A percentile compares a stretch with the other conserved stretches of the same genome.
These are phyloP conservation scores for Cercospora sp. DNA, from an alignment of 2,329 filamentous ascomycete species.

Conservation along the genomic window DNA sequence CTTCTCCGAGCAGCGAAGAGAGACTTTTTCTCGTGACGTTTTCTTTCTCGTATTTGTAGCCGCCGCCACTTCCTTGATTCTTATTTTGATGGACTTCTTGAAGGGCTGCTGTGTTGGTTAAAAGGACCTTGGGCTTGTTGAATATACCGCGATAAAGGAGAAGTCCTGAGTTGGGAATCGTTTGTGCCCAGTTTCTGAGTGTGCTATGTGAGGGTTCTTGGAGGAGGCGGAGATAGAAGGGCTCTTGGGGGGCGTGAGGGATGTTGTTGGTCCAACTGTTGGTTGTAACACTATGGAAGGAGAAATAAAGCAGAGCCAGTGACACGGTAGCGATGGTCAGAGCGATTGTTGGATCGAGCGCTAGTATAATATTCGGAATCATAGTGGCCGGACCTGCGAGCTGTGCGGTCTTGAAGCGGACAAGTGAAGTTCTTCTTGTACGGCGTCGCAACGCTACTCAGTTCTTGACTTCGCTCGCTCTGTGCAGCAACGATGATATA, in stretches of 20 bases:
- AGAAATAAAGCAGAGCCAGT: background rate
- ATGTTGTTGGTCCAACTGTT: background rate
- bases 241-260: background rate
- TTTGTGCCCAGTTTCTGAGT: background rate
- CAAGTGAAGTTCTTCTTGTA: no score
- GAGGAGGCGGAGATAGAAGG: background rate
- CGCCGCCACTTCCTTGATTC: background rate
- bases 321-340: background rate
- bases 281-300: background rate
- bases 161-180: slow-evolving; percentile 13
- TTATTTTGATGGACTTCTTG: slow-evolving; percentile 5
- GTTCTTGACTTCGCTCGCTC: no score
- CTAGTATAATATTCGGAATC: background rate
- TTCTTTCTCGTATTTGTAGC: slow-evolving; percentile 14
- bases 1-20: slow-evolving; percentile 16
- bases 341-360: background rate
- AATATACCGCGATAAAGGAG: slow-evolving; percentile 16
- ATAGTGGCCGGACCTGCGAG: background rate
- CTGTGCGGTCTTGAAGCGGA: background rate
- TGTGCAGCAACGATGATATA: no score
- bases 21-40: slow-evolving; percentile 7
- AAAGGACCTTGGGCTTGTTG: slow-evolving; percentile 8
- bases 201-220: background rate
- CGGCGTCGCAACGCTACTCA: no score
- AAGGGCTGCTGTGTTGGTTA: slow-evolving; percentile 6